Percentiles rank a stretch among this genome's conserved stretches.
phyloP scores from a whole-genome alignment of 441 rosid genomes.

The Adansonia rubrostipa region DNA sequence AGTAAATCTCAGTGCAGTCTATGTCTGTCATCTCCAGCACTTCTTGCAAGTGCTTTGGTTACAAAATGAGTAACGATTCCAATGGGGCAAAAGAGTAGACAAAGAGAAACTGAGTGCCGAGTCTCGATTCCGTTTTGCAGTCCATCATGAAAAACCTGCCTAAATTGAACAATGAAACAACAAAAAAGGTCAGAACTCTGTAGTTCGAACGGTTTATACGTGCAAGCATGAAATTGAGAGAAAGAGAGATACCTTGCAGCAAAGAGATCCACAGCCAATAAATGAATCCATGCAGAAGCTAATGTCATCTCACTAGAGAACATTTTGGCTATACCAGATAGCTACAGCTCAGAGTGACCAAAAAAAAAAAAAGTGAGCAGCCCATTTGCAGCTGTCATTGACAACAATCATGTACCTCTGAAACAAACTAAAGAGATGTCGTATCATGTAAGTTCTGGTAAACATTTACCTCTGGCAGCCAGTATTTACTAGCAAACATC shows the following conservation, averaged over 20 bases:
- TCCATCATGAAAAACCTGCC: constrained; percentile 89
- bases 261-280: constrained; percentile 80
- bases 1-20: constrained; percentile 20
- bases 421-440: not conserved
- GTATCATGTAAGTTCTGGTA: not conserved
- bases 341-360: constrained; percentile 39
- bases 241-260: constrained; percentile 74
- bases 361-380: not conserved
- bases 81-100: constrained; percentile 83
- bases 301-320: constrained; percentile 82
- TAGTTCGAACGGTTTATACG: not conserved
- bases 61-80: constrained; percentile 73
- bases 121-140: constrained; percentile 76
- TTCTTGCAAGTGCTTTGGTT: constrained; percentile 66
- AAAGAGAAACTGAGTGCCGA: constrained; percentile 84
- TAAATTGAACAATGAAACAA: constrained; percentile 32
- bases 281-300: constrained; percentile 97
- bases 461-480: constrained; percentile 74
- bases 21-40: constrained; percentile 32
- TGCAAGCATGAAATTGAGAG: not conserved
- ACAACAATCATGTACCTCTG: not conserved
- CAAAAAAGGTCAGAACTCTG: constrained; percentile 3
- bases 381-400: not conserved
- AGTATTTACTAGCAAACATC: constrained; percentile 79
- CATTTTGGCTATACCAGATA: constrained; percentile 81